phyloP scores from a whole-genome alignment of 2,329 filamentous ascomycete genomes.

The Cordyceps farinosa region DNA sequence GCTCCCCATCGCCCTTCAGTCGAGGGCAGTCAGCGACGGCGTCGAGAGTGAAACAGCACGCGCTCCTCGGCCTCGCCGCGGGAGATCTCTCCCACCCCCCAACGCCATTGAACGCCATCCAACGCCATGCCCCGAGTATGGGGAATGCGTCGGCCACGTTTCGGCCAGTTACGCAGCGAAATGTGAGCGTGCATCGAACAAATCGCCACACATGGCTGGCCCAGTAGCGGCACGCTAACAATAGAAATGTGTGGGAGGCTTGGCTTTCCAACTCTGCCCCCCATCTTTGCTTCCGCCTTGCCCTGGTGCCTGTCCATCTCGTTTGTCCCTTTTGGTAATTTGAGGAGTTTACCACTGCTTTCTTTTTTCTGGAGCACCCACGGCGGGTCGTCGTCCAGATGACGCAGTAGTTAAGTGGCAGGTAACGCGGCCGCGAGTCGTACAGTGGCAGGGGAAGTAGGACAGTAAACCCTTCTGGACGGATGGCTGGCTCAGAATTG shows the following conservation, averaged over 20 bases:
- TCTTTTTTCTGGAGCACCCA: background rate
- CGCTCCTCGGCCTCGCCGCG: background rate
- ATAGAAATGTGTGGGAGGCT: background rate
- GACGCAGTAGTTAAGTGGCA: background rate
- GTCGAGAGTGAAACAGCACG: background rate
- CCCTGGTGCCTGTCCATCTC: background rate
- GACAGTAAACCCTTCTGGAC: no score
- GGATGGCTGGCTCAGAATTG: no score
- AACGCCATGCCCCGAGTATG: background rate
- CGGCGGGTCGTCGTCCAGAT: background rate
- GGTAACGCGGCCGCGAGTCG: background rate
- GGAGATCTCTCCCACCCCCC: background rate
- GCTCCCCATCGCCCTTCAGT: background rate
- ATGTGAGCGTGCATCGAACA: constrained; percentile 4
- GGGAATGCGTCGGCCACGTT: constrained; percentile 14
- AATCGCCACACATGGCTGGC: constrained; percentile 1
- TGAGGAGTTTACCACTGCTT: background rate
- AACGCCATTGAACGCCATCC: background rate
- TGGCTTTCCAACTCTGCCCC: no score
- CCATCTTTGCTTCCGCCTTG: no score
- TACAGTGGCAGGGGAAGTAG: background rate
- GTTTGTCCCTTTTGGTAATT: constrained; percentile 7
- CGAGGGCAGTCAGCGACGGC: background rate
- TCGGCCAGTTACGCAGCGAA: constrained; percentile 12
- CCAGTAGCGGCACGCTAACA: background rate